Percentiles rank a stretch among this genome's conserved stretches.
Evolutionary conservation across 2,329 filamentous ascomycete species (phyloP).

Genomic region (Zymoseptoria pseudotritici): DNA sequence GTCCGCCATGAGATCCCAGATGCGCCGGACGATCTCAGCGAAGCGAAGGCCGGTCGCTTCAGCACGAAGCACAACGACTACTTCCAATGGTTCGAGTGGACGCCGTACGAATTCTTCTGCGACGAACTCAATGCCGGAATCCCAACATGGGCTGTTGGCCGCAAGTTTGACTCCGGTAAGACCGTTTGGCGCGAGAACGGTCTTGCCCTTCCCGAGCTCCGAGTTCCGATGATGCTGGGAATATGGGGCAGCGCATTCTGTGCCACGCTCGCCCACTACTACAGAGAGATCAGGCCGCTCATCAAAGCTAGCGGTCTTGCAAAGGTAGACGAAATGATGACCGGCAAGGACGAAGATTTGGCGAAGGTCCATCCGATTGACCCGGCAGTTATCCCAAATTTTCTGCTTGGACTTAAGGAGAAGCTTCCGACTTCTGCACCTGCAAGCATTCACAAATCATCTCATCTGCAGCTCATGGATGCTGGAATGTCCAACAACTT

Average conservation of each 20-base stretch:
- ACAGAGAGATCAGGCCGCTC: conserved; percentile 82
- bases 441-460: conserved; percentile 60
- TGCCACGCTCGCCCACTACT: conserved; percentile 91
- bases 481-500: conserved; percentile 98
- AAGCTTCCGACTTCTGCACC: conserved; percentile 71
- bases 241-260: conserved; percentile 98
- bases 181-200: conserved; percentile 57
- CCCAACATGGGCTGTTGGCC: conserved; percentile 86
- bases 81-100: conserved; percentile 98
- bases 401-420: conserved; percentile 70
- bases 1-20: conserved; percentile 91
- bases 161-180: conserved; percentile 67
- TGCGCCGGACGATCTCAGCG: conserved; percentile 34
- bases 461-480: conserved; percentile 70
- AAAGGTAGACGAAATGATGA: conserved; percentile 69
- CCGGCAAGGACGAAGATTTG: conserved; percentile 73
- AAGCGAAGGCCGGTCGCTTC: conserved; percentile 28
- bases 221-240: conserved; percentile 77
- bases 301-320: conserved; percentile 69
- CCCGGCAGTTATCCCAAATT: conserved; percentile 86
- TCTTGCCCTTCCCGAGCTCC: conserved; percentile 72
- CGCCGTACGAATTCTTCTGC: conserved; percentile 90
- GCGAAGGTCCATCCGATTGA: conserved; percentile 92
- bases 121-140: conserved; percentile 89
- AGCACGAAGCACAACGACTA: conserved; percentile 52